Percentiles rank a stretch among this genome's conserved stretches.
These are phyloP conservation scores for Prinsepia uniflora DNA, from an alignment of 306 rosid genomes.

Conservation along the genomic window DNA sequence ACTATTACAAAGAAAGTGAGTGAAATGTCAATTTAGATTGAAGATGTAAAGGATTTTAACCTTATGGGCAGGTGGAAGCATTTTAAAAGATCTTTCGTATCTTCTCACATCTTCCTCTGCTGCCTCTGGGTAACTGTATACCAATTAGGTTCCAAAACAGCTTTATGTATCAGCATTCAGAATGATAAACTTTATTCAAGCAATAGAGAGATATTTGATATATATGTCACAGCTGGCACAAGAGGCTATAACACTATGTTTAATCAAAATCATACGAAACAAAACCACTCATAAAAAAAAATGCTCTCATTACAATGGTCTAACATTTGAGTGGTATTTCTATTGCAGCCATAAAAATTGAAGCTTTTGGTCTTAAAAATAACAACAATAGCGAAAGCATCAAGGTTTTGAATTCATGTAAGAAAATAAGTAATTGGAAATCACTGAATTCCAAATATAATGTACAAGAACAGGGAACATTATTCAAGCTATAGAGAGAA, in stretches of 20 bases:
- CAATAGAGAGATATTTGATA: background rate
- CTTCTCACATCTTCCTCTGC: constrained; percentile 83
- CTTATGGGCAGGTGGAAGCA: constrained; percentile 84
- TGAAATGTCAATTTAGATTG: background rate
- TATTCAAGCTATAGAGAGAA: background rate
- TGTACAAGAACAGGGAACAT: background rate
- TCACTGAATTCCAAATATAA: background rate
- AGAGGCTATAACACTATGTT: too few species aligned
- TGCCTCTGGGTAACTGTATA: constrained; percentile 83
- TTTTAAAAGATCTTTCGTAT: constrained; percentile 71
- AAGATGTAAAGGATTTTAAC: constrained; percentile 22
- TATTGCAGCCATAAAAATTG: background rate
- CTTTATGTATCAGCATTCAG: background rate
- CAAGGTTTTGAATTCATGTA: background rate
- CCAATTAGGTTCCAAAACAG: constrained; percentile 10
- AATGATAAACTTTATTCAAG: background rate
- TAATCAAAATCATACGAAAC: too few species aligned
- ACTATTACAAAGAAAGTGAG: background rate
- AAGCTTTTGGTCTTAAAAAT: background rate
- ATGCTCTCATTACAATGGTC: background rate
- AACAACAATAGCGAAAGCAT: background rate
- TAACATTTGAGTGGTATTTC: background rate
- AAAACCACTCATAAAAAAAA: too few species aligned
- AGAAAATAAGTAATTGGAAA: background rate
- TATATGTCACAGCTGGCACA: background rate